Percentiles rank a stretch among this genome's conserved stretches.
Evolutionary conservation across 1,284 basidiomycete genomes (phyloP).

Genomic region (Neotropicomus parvogracilis): DNA sequence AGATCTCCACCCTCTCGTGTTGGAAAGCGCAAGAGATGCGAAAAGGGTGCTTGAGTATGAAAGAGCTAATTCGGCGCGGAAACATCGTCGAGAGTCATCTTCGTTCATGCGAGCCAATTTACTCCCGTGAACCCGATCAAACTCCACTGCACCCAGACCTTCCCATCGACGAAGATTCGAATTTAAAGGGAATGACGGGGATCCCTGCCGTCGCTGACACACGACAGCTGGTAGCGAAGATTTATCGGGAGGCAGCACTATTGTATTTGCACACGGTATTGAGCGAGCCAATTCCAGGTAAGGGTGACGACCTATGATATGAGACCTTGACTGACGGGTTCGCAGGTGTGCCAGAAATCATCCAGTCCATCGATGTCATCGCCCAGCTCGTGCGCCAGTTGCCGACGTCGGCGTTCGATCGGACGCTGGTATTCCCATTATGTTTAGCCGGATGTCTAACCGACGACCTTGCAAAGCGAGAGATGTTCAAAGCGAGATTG

Average conservation of each 20-base stretch:
- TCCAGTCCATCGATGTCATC: slow-evolving; percentile 50
- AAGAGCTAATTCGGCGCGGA: slow-evolving; percentile 65
- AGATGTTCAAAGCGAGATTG: slow-evolving; percentile 58
- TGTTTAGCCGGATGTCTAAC: slow-evolving; percentile 69
- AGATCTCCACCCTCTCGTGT: slow-evolving; percentile 66
- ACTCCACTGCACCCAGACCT: slow-evolving; percentile 40
- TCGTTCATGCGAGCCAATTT: slow-evolving; percentile 36
- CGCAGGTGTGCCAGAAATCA: slow-evolving; percentile 71
- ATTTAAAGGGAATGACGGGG: slow-evolving; percentile 25
- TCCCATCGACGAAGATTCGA: slow-evolving; percentile 28
- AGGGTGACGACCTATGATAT: slow-evolving; percentile 20
- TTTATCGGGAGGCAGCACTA: slow-evolving; percentile 66
- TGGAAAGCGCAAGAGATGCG: slow-evolving; percentile 67
- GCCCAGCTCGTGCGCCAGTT: slow-evolving; percentile 52
- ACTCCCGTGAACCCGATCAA: slow-evolving; percentile 32
- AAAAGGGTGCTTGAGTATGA: slow-evolving; percentile 61
- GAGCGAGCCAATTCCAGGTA: slow-evolving; percentile 64
- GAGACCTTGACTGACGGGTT: slow-evolving; percentile 18
- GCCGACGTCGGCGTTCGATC: slow-evolving; percentile 56
- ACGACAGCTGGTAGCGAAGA: slow-evolving; percentile 48
- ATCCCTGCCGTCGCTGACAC: slow-evolving; percentile 37
- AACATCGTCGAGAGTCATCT: slow-evolving; percentile 63
- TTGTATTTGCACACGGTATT: slow-evolving; percentile 71
- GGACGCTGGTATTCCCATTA: slow-evolving; percentile 66
- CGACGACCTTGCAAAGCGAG: slow-evolving; percentile 56